Evolutionary conservation across 2,329 filamentous ascomycete species (phyloP).

Genomic region (Scytalidium lignicola): DNA sequence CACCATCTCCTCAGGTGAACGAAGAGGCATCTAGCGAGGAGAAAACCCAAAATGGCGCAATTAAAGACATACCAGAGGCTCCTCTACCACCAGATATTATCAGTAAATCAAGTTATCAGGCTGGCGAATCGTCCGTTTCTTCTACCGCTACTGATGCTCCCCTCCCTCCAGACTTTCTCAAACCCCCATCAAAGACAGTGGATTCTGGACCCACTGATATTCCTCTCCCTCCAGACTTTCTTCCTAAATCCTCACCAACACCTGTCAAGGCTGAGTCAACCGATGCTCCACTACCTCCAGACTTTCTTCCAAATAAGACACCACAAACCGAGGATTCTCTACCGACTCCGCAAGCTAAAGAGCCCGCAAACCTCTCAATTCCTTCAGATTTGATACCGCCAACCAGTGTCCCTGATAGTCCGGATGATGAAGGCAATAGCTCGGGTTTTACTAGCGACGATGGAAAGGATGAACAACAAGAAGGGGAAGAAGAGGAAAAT

Average conservation of each 20-base stretch:
- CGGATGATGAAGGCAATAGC: slow-evolving; percentile 24
- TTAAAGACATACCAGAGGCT: slow-evolving; percentile 26
- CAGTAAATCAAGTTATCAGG: slow-evolving; percentile 27
- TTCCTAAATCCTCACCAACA: not conserved
- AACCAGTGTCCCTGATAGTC: slow-evolving; percentile 24
- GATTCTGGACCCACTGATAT: slow-evolving; percentile 17
- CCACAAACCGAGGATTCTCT: slow-evolving; percentile 7
- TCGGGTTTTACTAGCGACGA: slow-evolving; percentile 24
- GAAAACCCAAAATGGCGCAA: slow-evolving; percentile 12
- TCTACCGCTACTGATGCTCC: slow-evolving; percentile 35
- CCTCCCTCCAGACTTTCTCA: slow-evolving; percentile 34
- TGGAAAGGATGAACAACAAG: slow-evolving; percentile 33
- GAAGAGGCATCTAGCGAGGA: slow-evolving; percentile 16
- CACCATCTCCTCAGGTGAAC: slow-evolving; percentile 20
- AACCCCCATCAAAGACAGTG: slow-evolving; percentile 24
- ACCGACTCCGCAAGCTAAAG: slow-evolving; percentile 1
- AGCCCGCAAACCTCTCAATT: slow-evolving; percentile 11
- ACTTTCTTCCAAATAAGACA: slow-evolving; percentile 16
- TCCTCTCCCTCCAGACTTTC: slow-evolving; percentile 19
- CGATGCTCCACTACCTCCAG: slow-evolving; percentile 3
- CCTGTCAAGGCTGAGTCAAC: not conserved
- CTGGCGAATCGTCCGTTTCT: slow-evolving; percentile 36
- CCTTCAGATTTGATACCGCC: slow-evolving; percentile 18
- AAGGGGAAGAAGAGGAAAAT: slow-evolving; percentile 33
- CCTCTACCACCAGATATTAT: slow-evolving; percentile 40